Base-by-base conservation (phyloP, 495 filamentous ascomycete genomes). In the Penicillium odoratum region DNA sequence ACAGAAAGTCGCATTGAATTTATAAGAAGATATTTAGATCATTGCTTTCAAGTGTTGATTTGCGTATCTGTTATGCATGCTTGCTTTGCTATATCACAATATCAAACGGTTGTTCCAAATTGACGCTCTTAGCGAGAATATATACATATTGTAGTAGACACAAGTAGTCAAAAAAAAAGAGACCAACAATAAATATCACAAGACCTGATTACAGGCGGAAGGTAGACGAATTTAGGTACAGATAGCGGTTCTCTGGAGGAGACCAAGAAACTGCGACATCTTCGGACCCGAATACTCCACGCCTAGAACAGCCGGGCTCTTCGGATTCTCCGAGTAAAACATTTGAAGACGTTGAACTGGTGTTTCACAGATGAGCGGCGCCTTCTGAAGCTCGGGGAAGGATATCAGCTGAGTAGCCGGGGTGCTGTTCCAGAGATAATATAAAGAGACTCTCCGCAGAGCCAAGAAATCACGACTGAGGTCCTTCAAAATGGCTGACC, bases 221-320 rank as follows among this genome's bases (percentile, higher is more conserved):
- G 4, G 8, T 44, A 3, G 18, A 15, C 18, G 7, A 1, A 13
- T 10, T 48, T 28, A 49, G 26, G 47, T 49, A 28, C 26, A 42
- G 13, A 43, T 29, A 11, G 43, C 36, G 0, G 55, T 45, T 8
- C 36, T 59, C 31, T 63, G 66, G 11, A 69, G 38, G 43, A 69
- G 29, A 15, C 42, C 51, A 29, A 69, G 33, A 13, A 69, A 46
- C 4, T 65, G 51, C 13, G 56, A 44, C 61, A 69, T 61, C 50
- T 57, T 62, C 1, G 61, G 49, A 4, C 66, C 66, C 4, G 66
- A 67, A 53, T 69, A 69, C 16, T 69, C 66, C 16, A 69, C 33
- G 8, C 64, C 66, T 10, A 69, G 55, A 1, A 67, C 61, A 11
- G 61, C 25, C 3, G 56, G 64, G 8, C 31, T 61, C 26, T 62